Evolutionary conservation across 2,329 filamentous ascomycete species (phyloP).

Genomic region (Domatiomyces globalis): DNA sequence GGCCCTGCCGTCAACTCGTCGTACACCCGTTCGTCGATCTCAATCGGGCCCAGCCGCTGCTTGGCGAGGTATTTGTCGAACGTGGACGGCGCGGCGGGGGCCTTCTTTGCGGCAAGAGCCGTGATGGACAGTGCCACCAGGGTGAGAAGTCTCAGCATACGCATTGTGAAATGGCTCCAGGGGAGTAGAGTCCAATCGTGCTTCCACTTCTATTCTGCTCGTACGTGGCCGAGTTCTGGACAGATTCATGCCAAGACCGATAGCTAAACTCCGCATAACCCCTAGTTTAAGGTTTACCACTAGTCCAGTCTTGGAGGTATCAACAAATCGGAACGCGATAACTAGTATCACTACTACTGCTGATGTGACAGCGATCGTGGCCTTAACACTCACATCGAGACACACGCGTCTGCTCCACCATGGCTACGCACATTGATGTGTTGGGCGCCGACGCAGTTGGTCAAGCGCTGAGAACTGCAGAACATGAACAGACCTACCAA

Average conservation of each 20-base stretch:
- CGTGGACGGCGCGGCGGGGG: slow-evolving; percentile 32
- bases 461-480: slow-evolving; percentile 33
- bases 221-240: too few relatives aligned
- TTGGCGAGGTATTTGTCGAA: slow-evolving; percentile 60
- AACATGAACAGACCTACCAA: slow-evolving; percentile 57
- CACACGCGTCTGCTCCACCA: neutral
- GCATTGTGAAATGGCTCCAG: slow-evolving; percentile 41
- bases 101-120: slow-evolving; percentile 45
- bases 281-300: neutral
- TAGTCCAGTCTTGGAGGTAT: slow-evolving; percentile 2
- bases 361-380: neutral
- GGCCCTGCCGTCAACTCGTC: slow-evolving; percentile 59
- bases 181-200: neutral
- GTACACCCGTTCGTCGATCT: slow-evolving; percentile 65
- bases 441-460: slow-evolving; percentile 10
- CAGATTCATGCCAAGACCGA: neutral
- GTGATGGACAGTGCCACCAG: slow-evolving; percentile 48
- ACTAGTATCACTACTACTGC: neutral
- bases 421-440: slow-evolving; percentile 9
- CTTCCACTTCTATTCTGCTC: too few relatives aligned
- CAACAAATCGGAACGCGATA: neutral
- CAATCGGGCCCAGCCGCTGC: slow-evolving; percentile 52
- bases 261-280: neutral
- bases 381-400: neutral
- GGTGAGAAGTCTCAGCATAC: slow-evolving; percentile 49